Evolutionary conservation across 345 rosid species (phyloP).

Genomic region (Theobroma cacao): DNA sequence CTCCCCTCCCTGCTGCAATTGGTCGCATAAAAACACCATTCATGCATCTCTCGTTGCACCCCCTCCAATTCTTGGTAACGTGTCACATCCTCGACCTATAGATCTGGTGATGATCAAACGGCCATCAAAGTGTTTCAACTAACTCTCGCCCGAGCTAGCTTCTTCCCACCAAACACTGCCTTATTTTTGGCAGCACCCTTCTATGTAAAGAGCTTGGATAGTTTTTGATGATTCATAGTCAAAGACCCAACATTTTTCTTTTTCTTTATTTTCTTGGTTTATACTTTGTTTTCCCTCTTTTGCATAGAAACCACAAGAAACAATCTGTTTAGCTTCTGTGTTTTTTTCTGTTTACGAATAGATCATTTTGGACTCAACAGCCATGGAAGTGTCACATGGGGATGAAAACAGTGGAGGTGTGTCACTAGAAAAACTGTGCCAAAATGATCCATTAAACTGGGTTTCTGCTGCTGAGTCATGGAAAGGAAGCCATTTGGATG

Average conservation of each 20-base stretch:
- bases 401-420: neutral
- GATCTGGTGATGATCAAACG: slow-evolving; percentile 21
- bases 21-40: slow-evolving; percentile 12
- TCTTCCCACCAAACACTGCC: slow-evolving; percentile 10
- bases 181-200: neutral
- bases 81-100: neutral
- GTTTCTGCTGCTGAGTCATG: slow-evolving; percentile 32
- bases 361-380: too few relatives aligned
- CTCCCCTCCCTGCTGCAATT: too few relatives aligned
- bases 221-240: neutral
- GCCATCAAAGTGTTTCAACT: slow-evolving; percentile 13
- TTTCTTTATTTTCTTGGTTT: neutral
- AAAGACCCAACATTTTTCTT: neutral
- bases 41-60: slow-evolving; percentile 19
- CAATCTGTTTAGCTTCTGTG: neutral
- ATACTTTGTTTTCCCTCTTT: neutral
- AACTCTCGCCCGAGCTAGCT: slow-evolving; percentile 16
- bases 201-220: slow-evolving; percentile 11
- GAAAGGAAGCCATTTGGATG: slow-evolving; percentile 50
- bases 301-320: slow-evolving; percentile 9
- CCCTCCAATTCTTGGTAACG: neutral
- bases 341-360: too few relatives aligned
- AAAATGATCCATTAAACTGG: slow-evolving; percentile 43
- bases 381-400: slow-evolving; percentile 9
- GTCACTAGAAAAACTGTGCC: neutral